Conservation (phyloP, 2,329 filamentous ascomycete species). For the Aphanocladium album region DNA sequence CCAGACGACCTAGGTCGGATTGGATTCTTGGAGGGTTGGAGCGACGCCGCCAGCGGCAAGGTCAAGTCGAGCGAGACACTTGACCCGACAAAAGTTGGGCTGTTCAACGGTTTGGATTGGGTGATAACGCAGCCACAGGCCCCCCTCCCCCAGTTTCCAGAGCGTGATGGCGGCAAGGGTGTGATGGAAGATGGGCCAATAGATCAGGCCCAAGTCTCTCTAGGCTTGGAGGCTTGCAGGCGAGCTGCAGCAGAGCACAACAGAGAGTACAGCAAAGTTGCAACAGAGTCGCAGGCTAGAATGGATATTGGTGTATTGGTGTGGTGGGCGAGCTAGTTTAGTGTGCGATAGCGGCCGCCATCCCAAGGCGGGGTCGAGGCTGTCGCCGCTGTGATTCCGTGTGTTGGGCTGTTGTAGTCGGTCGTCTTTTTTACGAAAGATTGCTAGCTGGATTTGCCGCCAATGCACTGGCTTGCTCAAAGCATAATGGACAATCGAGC, state of each 20-base stretch:
- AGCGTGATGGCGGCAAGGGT: constrained; percentile 11
- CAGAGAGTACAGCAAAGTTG: too few relatives aligned
- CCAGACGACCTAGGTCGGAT: not conserved
- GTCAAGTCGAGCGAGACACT: constrained; percentile 9
- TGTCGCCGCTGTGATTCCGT: not conserved
- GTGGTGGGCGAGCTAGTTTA: not conserved
- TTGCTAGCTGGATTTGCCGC: not conserved
- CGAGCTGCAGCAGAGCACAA: not conserved
- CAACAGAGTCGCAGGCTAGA: not conserved
- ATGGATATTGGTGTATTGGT: not conserved
- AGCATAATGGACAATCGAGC: not conserved
- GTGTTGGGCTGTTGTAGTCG: not conserved
- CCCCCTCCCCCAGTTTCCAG: constrained; percentile 11
- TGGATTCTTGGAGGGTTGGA: not conserved
- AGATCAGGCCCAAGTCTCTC: not conserved
- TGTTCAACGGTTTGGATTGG: constrained; percentile 13
- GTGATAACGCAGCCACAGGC: constrained; percentile 14
- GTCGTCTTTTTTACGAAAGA: not conserved
- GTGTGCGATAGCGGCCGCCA: constrained; percentile 9
- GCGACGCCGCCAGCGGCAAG: constrained; percentile 8
- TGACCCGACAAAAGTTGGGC: constrained; percentile 8
- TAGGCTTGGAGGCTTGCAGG: not conserved
- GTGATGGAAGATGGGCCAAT: constrained; percentile 7
- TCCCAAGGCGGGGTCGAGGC: constrained; percentile 4
- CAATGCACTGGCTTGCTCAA: too few relatives aligned